Evolutionary conservation across 2,329 filamentous ascomycete genomes (phyloP).

Genomic region (Aureobasidium subglaciale): DNA sequence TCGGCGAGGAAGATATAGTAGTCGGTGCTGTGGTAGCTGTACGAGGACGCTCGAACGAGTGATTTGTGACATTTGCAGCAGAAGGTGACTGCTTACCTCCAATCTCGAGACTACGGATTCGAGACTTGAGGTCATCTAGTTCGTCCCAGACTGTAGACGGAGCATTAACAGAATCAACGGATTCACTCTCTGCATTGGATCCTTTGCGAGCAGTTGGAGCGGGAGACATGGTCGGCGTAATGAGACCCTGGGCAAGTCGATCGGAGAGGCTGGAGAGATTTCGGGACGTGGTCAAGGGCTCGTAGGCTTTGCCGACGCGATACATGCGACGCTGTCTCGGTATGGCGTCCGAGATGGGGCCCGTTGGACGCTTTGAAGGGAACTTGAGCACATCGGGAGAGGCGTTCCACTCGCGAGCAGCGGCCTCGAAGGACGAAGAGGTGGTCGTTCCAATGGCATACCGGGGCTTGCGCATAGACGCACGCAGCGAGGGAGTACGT

Average conservation of each 20-base stretch:
- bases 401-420: slow-evolving; percentile 11
- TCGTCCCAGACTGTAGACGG: slow-evolving; percentile 97
- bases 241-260: slow-evolving; percentile 4
- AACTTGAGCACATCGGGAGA: slow-evolving; percentile 10
- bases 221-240: slow-evolving; percentile 7
- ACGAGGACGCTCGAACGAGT: slow-evolving; percentile 72
- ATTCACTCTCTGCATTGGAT: slow-evolving; percentile 57
- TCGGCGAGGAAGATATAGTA: slow-evolving; percentile 83
- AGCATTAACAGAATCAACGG: slow-evolving; percentile 77
- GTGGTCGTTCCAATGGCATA: slow-evolving; percentile 9
- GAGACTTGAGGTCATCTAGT: slow-evolving; percentile 86
- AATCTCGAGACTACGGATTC: slow-evolving; percentile 82
- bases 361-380: background rate
- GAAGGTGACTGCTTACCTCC: slow-evolving; percentile 83
- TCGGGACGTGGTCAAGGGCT: background rate
- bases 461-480: slow-evolving; percentile 9
- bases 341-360: background rate
- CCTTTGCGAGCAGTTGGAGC: slow-evolving; percentile 34
- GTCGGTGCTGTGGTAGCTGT: slow-evolving; percentile 90
- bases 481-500: slow-evolving; percentile 10
- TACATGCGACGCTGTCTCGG: slow-evolving; percentile 10
- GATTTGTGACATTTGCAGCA: slow-evolving; percentile 64
- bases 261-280: slow-evolving; percentile 5
- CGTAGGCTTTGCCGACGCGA: slow-evolving; percentile 11
- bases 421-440: slow-evolving; percentile 10